Conservation (phyloP, 495 filamentous ascomycete genomes). For the Hamigera avellanea region DNA sequence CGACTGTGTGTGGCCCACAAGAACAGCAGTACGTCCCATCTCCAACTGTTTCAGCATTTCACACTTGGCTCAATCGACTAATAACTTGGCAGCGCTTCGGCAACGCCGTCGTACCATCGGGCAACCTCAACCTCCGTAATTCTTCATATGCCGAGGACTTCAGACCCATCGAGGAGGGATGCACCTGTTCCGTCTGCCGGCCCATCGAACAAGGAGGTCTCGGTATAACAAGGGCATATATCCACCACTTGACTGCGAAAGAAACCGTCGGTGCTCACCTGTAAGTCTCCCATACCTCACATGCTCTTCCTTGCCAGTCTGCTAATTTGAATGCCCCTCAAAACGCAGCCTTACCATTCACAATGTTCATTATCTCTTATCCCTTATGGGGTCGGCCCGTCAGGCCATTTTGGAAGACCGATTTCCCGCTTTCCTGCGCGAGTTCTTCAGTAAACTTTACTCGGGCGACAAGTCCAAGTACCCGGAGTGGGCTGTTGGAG, state of each 20-base stretch:
- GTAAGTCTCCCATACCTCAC: slow-evolving; percentile 16
- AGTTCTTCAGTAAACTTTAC: slow-evolving; percentile 68
- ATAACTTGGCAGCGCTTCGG: slow-evolving; percentile 55
- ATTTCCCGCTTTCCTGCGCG: slow-evolving; percentile 66
- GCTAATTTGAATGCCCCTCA: background rate
- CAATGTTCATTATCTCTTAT: slow-evolving; percentile 83
- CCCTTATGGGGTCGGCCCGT: slow-evolving; percentile 63
- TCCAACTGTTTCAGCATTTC: background rate
- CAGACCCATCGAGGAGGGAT: slow-evolving; percentile 67
- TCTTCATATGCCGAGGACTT: slow-evolving; percentile 70
- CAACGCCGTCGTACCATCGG: slow-evolving; percentile 74
- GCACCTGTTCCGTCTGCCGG: slow-evolving; percentile 68
- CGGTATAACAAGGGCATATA: slow-evolving; percentile 78
- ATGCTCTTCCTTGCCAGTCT: slow-evolving; percentile 6
- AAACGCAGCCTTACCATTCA: slow-evolving; percentile 67
- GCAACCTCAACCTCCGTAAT: slow-evolving; percentile 73
- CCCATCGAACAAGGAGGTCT: slow-evolving; percentile 57
- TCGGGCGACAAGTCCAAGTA: slow-evolving; percentile 51
- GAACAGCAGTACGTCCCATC: slow-evolving; percentile 55
- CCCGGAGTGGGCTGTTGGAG: slow-evolving; percentile 75
- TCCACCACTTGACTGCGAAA: slow-evolving; percentile 84
- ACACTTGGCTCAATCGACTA: background rate
- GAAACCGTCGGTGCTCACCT: slow-evolving; percentile 94
- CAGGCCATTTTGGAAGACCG: slow-evolving; percentile 72
- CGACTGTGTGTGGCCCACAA: slow-evolving; percentile 97